Base-by-base conservation (phyloP, 306 rosid species). In the Rosa persica region DNA sequence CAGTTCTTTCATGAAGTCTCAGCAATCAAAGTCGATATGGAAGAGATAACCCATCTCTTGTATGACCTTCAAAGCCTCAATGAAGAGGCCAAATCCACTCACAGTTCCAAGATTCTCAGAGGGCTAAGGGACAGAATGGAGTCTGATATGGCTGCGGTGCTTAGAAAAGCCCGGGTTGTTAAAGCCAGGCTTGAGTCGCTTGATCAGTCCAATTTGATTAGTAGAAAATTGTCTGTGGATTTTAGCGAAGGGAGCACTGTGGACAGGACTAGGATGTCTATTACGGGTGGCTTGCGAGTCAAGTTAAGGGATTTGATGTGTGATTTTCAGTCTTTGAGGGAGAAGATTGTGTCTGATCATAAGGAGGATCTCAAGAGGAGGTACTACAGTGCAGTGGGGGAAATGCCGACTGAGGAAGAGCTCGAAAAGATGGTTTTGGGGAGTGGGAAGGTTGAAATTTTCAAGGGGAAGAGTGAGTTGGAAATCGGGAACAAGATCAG, bases 31-130 rank as follows among this genome's bases (percentile, higher is more conserved):
- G 77, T 83, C 39, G 92, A 91, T 83, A 93, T 93, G 92, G 93
- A 91, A 89, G 98, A 89, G 93, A 89, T 91, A 60, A 80, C 98
- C 89, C 90, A 89, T 91, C 98, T 95, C 98, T 91, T 95, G 80
- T 22, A 17, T 30, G 97, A 93, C 78, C 97, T 95, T 77, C 88
- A 86, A 61, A 85, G 81, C 83, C 89, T 95, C 54, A 86, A 91
- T 72, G 90, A 87, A 76, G 97, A 95, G 80, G 81, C 96, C 16
- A 93, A 91, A 25, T 90, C 96, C 60, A 87, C 94, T 19, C 98
- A 91, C 87, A 91, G 97, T 70, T 79, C 94, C 36, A 95, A 95
- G 82, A 86, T 96, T 61, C 93, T 96, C 4, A 87, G 92, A 0
- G 98, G 99, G 46, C 79, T 96, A 12, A 84, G 97, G 84, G 97